These are phyloP conservation scores for Fagopyrum tataricum DNA, from an alignment of 148 eudicot species.

Conservation along the genomic window DNA sequence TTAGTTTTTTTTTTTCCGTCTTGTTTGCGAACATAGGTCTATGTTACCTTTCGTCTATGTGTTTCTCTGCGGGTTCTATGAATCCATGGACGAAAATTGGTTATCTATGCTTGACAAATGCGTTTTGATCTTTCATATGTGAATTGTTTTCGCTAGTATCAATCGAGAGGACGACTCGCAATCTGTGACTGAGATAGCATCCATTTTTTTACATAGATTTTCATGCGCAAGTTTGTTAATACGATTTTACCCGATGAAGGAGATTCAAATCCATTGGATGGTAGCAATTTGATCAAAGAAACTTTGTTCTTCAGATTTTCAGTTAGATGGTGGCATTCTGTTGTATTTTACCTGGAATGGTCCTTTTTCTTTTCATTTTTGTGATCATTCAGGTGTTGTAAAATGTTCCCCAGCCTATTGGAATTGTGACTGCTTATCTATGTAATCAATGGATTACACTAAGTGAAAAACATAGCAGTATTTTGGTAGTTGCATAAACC, in stretches of 20 bases:
- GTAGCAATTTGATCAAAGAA: background rate
- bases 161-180: background rate
- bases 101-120: background rate
- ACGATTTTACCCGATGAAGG: background rate
- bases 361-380: background rate
- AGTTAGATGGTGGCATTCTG: background rate
- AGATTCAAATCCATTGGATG: background rate
- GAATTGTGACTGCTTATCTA: background rate
- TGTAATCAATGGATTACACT: background rate
- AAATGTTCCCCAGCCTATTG: background rate
- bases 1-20: background rate
- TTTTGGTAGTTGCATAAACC: background rate
- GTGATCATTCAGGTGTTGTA: too few relatives aligned
- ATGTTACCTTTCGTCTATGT: background rate
- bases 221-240: background rate
- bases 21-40: background rate
- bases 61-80: background rate
- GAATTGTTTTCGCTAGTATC: background rate
- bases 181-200: background rate
- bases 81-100: background rate
- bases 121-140: background rate
- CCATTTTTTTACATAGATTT: background rate
- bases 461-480: background rate
- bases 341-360: too few relatives aligned
- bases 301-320: background rate